phyloP scores from a whole-genome alignment of 2,329 filamentous ascomycete species.

The Pseudogymnoascus sp. region DNA sequence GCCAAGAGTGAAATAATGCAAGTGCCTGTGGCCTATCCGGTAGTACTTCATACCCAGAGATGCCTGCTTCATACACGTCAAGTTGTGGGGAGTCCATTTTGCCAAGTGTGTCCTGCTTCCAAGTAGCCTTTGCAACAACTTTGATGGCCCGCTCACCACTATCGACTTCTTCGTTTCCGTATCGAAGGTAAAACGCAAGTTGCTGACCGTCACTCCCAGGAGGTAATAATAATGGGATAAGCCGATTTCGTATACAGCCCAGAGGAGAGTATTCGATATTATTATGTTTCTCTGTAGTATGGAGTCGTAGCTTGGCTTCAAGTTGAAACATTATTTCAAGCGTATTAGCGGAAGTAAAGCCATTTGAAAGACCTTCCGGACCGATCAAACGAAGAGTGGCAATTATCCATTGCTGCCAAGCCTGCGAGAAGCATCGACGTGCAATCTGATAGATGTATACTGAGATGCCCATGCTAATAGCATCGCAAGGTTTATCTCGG shows the following conservation, averaged over 20 bases:
- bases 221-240: conserved; percentile 18
- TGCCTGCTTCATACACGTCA: conserved; percentile 14
- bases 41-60: not conserved
- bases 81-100: conserved; percentile 14
- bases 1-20: conserved; percentile 18
- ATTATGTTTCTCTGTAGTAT: not conserved
- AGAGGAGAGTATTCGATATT: conserved; percentile 9
- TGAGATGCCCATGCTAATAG: conserved; percentile 17
- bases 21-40: not conserved
- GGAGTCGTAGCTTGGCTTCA: conserved; percentile 5
- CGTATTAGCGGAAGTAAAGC: conserved; percentile 15
- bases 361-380: conserved; percentile 17
- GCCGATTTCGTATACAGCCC: conserved; percentile 13
- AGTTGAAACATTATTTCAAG: conserved; percentile 17
- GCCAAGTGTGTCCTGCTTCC: conserved; percentile 13
- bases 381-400: conserved; percentile 15
- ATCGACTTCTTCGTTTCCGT: conserved; percentile 11
- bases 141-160: conserved; percentile 14
- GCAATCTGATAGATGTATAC: conserved; percentile 17
- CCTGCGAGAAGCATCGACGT: conserved; percentile 19
- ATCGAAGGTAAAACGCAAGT: conserved; percentile 16
- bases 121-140: conserved; percentile 17
- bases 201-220: conserved; percentile 12
- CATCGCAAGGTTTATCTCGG: conserved; percentile 19
- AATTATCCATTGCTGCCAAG: conserved; percentile 16